phyloP scores from a whole-genome alignment of 2,329 filamentous ascomycete species.

The Fusarium neocosmosporiellum region DNA sequence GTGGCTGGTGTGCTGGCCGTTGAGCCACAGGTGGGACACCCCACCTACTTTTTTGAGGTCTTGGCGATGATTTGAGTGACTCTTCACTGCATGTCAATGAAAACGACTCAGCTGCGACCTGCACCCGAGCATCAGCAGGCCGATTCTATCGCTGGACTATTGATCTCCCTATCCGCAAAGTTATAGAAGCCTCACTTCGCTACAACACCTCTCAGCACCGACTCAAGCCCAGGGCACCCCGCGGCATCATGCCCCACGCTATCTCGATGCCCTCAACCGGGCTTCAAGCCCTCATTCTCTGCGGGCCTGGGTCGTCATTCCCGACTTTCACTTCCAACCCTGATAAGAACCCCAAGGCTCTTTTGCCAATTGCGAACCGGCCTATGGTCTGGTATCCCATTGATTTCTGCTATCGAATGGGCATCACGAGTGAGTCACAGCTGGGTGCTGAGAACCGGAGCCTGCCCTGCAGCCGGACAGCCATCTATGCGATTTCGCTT shows the following conservation, averaged over 20 bases:
- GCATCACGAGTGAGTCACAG: conserved; percentile 72
- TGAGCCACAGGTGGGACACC: conserved; percentile 43
- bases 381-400: conserved; percentile 93
- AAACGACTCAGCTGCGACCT: conserved; percentile 32
- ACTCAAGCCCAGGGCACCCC: conserved; percentile 16
- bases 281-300: conserved; percentile 85
- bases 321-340: conserved; percentile 85
- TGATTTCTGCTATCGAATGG: conserved; percentile 85
- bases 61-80: conserved; percentile 43
- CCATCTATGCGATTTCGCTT: background rate
- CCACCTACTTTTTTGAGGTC: conserved; percentile 42
- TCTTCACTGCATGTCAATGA: conserved; percentile 39
- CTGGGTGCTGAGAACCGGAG: background rate
- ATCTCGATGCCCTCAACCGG: conserved; percentile 78
- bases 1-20: conserved; percentile 18
- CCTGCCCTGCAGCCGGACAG: background rate
- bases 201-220: background rate
- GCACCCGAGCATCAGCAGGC: conserved; percentile 7
- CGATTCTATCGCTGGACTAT: background rate
- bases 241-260: conserved; percentile 76
- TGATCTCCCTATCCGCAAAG: background rate
- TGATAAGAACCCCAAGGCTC: conserved; percentile 83
- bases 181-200: background rate
- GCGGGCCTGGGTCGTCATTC: conserved; percentile 84
- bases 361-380: conserved; percentile 84